Evolutionary conservation across 768 basidiomycete genomes (phyloP).

Genomic region (Artomyces pyxidatus): DNA sequence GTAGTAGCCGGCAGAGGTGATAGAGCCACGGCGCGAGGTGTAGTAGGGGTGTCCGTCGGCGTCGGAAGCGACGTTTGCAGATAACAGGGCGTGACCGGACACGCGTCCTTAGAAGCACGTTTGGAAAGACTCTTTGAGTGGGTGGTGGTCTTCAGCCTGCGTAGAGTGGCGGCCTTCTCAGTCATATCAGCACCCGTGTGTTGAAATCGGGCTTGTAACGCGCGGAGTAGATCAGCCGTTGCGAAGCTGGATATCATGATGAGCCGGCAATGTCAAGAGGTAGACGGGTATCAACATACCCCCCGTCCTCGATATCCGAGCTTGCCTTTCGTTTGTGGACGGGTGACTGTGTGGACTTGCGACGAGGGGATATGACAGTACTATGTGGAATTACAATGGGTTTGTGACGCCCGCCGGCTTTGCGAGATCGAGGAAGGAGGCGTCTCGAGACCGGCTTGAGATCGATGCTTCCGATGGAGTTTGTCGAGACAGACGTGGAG

Average conservation of each 20-base stretch:
- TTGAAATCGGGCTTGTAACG: not conserved
- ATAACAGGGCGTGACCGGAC: not conserved
- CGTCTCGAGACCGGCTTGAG: not conserved
- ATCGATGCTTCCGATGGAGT: not conserved
- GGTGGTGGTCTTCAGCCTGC: not conserved
- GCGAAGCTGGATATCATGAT: not conserved
- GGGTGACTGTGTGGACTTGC: not conserved
- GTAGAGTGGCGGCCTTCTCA: not conserved
- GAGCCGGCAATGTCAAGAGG: not conserved
- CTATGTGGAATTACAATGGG: constrained; percentile 5
- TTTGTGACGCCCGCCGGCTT: constrained; percentile 6
- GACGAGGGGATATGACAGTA: not conserved
- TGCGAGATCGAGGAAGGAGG: constrained; percentile 3
- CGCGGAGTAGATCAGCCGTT: not conserved
- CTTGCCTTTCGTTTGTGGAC: not conserved
- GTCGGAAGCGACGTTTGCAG: not conserved
- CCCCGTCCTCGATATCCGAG: not conserved
- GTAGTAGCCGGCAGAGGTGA: not conserved
- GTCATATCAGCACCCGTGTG: not conserved
- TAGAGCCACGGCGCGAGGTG: not conserved
- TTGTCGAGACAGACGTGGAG: not conserved
- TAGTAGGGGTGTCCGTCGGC: not conserved
- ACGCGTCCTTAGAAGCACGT: not conserved
- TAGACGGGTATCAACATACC: not conserved
- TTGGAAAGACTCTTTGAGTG: not conserved